A percentile compares a stretch with the other conserved stretches of the same genome.
phyloP scores from a whole-genome alignment of 495 filamentous ascomycete genomes.

The Tirmania nivea region DNA sequence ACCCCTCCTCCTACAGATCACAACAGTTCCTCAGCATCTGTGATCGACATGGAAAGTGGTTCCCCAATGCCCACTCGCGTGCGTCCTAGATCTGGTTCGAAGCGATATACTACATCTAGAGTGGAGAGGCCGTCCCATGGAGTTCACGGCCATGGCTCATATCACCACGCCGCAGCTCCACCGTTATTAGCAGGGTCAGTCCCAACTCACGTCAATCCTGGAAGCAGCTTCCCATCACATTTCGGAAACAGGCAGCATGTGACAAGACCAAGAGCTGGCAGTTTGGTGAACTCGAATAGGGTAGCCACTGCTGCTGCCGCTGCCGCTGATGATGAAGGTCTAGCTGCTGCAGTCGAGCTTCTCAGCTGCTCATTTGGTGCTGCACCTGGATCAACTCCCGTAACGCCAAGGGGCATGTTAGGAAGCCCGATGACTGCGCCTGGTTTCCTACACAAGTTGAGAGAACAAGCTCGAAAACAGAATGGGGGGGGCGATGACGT shows the following conservation, averaged over 20 bases:
- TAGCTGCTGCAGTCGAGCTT: constrained; percentile 79
- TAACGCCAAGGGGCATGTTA: constrained; percentile 32
- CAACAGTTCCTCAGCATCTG: constrained; percentile 42
- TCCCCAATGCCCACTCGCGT: constrained; percentile 15
- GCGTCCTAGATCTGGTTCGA: constrained; percentile 11
- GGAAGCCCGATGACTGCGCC: constrained; percentile 27
- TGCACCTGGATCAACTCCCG: constrained; percentile 43
- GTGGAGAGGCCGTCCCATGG: background rate
- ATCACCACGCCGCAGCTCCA: background rate
- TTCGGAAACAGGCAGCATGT: constrained; percentile 5
- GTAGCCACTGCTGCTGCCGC: constrained; percentile 18
- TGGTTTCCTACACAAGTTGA: constrained; percentile 17
- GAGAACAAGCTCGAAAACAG: constrained; percentile 14
- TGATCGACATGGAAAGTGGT: constrained; percentile 10
- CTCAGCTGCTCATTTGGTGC: constrained; percentile 77
- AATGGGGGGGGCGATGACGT: constrained; percentile 23
- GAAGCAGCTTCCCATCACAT: constrained; percentile 1
- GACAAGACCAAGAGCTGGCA: constrained; percentile 24
- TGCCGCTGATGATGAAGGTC: constrained; percentile 41
- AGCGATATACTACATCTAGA: background rate
- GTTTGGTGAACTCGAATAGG: constrained; percentile 23
- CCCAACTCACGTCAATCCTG: constrained; percentile 12
- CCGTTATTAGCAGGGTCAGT: background rate
- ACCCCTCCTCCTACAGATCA: background rate
- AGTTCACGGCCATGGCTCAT: background rate